These are phyloP conservation scores for Mucor irregularis DNA, from an alignment of 371 early-diverging fungal genomes.

Conservation along the genomic window DNA sequence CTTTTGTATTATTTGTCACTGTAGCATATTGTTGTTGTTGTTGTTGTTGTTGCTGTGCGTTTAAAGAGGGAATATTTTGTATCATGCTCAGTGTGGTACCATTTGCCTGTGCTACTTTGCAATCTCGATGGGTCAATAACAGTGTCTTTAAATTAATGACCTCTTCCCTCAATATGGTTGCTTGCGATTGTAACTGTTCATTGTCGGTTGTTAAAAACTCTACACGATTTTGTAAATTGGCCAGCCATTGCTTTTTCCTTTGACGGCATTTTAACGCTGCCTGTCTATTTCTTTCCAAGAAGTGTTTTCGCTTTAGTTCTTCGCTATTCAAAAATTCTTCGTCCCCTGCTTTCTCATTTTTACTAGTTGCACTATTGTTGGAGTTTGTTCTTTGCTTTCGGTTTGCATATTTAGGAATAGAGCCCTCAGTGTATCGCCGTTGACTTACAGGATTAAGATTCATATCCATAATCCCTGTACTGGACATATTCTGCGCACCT, in stretches of 20 bases:
- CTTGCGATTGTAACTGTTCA: constrained; percentile 68
- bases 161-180: constrained; percentile 68
- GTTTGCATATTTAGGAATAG: not conserved
- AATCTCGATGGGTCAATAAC: constrained; percentile 76
- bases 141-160: constrained; percentile 74
- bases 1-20: too few relatives aligned
- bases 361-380: not conserved
- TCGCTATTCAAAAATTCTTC: constrained; percentile 2
- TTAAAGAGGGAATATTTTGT: too few relatives aligned
- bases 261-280: constrained; percentile 90
- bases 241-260: constrained; percentile 86
- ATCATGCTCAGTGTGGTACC: constrained; percentile 31
- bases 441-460: not conserved
- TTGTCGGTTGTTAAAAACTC: constrained; percentile 72
- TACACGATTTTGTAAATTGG: constrained; percentile 74
- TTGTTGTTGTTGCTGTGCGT: not conserved
- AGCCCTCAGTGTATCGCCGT: constrained; percentile 15
- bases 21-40: not conserved
- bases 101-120: constrained; percentile 69
- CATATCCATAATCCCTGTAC: too few relatives aligned
- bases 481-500: too few relatives aligned
- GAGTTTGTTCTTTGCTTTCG: not conserved
- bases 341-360: not conserved
- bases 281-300: constrained; percentile 79
- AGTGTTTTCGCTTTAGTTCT: constrained; percentile 63